phyloP scores from a whole-genome alignment of 495 filamentous ascomycete species.

The Tirmania nivea region DNA sequence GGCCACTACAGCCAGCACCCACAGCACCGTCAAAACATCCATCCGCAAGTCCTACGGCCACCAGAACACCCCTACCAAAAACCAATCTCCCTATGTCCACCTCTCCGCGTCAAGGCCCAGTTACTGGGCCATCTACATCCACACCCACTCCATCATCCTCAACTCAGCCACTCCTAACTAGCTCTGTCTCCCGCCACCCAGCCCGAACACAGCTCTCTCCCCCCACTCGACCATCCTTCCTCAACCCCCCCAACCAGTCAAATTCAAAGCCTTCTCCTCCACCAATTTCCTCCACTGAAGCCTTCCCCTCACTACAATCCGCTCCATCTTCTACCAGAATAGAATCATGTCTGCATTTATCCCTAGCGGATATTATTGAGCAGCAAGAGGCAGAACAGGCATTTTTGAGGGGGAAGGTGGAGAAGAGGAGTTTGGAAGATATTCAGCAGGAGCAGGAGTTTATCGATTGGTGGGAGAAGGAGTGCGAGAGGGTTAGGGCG shows the following conservation, averaged over 20 bases:
- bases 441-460: conserved; percentile 95
- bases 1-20: not conserved
- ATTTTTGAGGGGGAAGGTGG: conserved; percentile 54
- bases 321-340: conserved; percentile 22
- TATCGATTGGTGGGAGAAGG: conserved; percentile 93
- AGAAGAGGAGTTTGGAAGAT: conserved; percentile 69
- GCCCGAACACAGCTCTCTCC: not conserved
- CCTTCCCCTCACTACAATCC: conserved; percentile 20
- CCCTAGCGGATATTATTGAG: conserved; percentile 69
- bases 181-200: not conserved
- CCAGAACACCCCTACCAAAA: not conserved
- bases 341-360: conserved; percentile 41
- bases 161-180: not conserved
- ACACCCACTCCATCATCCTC: conserved; percentile 17
- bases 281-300: conserved; percentile 3
- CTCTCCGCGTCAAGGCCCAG: not conserved
- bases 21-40: not conserved
- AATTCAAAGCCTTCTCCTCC: conserved; percentile 2
- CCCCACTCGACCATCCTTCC: not conserved
- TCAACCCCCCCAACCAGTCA: conserved; percentile 1
- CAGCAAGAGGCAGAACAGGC: conserved; percentile 74
- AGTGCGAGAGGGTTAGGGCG: conserved; percentile 42
- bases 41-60: conserved; percentile 9
- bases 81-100: not conserved
- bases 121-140: conserved; percentile 16